Conservation (phyloP, 371 early-diverging fungal species). For the Rhizopus microsporus region DNA sequence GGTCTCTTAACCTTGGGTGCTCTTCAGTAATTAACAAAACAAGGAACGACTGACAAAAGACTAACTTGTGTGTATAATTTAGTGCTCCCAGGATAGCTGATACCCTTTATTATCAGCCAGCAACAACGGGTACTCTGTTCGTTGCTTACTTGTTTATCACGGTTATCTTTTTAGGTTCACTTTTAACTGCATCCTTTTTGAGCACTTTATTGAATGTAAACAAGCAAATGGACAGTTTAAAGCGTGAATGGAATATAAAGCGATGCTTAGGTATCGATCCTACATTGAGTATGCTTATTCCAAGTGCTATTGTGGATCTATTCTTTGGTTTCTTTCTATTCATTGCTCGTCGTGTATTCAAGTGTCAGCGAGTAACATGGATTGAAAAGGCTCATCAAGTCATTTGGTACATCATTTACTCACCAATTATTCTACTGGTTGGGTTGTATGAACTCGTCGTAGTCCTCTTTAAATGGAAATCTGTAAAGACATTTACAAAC, state of each 20-base stretch:
- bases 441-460: slow-evolving; percentile 1
- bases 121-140: slow-evolving; percentile 32
- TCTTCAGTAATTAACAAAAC: slow-evolving; percentile 38
- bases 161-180: slow-evolving; percentile 27
- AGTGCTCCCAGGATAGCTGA: slow-evolving; percentile 45
- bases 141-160: slow-evolving; percentile 38
- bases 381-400: slow-evolving; percentile 38
- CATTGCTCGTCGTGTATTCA: slow-evolving; percentile 13
- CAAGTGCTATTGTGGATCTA: slow-evolving; percentile 31
- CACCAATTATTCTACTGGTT: slow-evolving; percentile 30
- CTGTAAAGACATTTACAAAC: too few relatives aligned
- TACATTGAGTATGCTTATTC: slow-evolving; percentile 27
- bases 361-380: slow-evolving; percentile 15
- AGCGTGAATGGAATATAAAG: slow-evolving; percentile 22
- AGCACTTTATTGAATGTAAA: slow-evolving; percentile 32
- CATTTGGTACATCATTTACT: slow-evolving; percentile 39
- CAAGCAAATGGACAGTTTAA: slow-evolving; percentile 18
- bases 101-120: slow-evolving; percentile 40
- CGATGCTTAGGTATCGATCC: slow-evolving; percentile 16
- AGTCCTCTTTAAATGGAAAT: too few relatives aligned
- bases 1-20: slow-evolving; percentile 40
- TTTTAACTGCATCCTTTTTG: slow-evolving; percentile 44
- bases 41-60: background rate
- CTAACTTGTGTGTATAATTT: background rate
- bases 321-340: slow-evolving; percentile 21